Evolutionary conservation across 1,284 basidiomycete genomes (phyloP).

Genomic region (Cystobasidium slooffiae): DNA sequence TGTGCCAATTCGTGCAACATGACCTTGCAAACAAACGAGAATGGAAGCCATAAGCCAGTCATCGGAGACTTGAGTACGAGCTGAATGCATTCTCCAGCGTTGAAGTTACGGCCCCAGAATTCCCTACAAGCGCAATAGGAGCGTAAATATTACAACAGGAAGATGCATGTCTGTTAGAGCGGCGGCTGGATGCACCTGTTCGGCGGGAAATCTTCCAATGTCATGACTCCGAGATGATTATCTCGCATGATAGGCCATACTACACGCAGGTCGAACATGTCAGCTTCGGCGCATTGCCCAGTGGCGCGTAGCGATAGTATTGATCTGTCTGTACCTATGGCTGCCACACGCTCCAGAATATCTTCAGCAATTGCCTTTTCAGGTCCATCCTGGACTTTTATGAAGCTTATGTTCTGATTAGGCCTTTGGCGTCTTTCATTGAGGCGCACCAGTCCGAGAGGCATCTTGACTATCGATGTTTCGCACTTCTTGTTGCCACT

Average conservation of each 20-base stretch:
- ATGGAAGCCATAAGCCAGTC: slow-evolving; percentile 35
- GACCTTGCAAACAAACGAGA: slow-evolving; percentile 39
- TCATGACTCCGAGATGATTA: slow-evolving; percentile 32
- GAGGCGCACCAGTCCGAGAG: slow-evolving; percentile 39
- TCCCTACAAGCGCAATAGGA: not conserved
- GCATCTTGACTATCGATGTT: slow-evolving; percentile 17
- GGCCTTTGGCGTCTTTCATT: slow-evolving; percentile 37
- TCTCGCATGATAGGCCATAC: slow-evolving; percentile 43
- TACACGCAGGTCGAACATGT: not conserved
- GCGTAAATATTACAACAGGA: too few relatives aligned
- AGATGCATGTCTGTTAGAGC: too few relatives aligned
- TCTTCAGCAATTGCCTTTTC: slow-evolving; percentile 35
- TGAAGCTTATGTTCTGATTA: slow-evolving; percentile 42
- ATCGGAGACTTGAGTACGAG: slow-evolving; percentile 37
- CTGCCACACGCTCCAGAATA: slow-evolving; percentile 40
- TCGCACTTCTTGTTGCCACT: not conserved
- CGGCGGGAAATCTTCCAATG: slow-evolving; percentile 41
- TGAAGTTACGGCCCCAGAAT: slow-evolving; percentile 36
- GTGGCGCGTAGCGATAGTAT: not conserved
- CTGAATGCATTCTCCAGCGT: slow-evolving; percentile 42
- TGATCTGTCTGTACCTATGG: slow-evolving; percentile 8
- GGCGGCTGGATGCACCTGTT: slow-evolving; percentile 24
- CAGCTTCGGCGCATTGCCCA: not conserved
- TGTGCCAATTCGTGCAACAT: slow-evolving; percentile 44
- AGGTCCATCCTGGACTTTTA: slow-evolving; percentile 32